phyloP scores from a whole-genome alignment of 495 filamentous ascomycete species.

The Staphylotrichum tortipilum region DNA sequence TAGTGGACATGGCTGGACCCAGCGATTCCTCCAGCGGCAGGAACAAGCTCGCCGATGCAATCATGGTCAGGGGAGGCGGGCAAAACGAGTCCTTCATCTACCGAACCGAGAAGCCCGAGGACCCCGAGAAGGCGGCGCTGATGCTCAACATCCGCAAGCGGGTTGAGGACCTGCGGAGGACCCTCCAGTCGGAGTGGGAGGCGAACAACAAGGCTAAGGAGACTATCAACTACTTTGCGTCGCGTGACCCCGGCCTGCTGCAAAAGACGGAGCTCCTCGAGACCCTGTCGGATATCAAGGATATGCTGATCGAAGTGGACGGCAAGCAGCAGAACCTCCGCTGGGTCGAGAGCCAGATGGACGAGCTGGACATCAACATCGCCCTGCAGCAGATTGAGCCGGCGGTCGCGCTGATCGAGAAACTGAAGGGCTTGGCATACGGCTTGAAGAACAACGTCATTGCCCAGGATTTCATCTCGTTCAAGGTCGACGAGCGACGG shows the following conservation, averaged over 20 bases:
- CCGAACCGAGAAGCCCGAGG: constrained; percentile 65
- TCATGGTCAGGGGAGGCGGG: constrained; percentile 78
- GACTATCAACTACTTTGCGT: constrained; percentile 70
- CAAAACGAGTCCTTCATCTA: constrained; percentile 84
- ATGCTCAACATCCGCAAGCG: constrained; percentile 85
- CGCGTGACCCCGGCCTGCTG: constrained; percentile 58
- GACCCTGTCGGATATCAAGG: constrained; percentile 58
- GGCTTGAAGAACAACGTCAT: constrained; percentile 74
- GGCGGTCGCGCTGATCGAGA: constrained; percentile 73
- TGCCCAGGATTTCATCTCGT: constrained; percentile 79
- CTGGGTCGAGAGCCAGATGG: constrained; percentile 90
- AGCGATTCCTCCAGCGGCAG: constrained; percentile 47
- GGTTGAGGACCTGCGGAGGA: constrained; percentile 80
- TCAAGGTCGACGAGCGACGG: constrained; percentile 83
- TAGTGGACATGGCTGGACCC: constrained; percentile 71
- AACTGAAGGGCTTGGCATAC: constrained; percentile 66
- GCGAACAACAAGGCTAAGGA: constrained; percentile 68
- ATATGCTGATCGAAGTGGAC: constrained; percentile 88
- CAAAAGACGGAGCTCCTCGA: constrained; percentile 66
- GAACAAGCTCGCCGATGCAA: constrained; percentile 71
- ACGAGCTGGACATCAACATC: constrained; percentile 92
- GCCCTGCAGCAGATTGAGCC: constrained; percentile 84
- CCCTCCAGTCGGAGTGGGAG: constrained; percentile 72
- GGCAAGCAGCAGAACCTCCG: constrained; percentile 92
- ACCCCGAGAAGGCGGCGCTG: constrained; percentile 66